Base-by-base conservation (phyloP, 495 filamentous ascomycete genomes). In the Zalerion maritima region DNA sequence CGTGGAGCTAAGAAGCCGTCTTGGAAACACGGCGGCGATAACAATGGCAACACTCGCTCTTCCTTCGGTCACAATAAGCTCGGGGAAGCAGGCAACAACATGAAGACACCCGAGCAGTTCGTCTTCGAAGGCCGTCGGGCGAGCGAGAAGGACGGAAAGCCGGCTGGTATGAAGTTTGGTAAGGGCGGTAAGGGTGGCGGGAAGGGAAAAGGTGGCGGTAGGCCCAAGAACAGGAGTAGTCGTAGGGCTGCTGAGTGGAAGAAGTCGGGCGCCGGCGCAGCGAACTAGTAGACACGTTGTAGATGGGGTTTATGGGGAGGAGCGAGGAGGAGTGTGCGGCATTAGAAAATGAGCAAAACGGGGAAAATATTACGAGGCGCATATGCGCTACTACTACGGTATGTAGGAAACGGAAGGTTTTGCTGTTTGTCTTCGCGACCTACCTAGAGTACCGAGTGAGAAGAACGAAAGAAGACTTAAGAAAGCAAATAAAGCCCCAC, bases 121-220 rank as follows among this genome's bases (percentile, higher is more conserved):
- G 73, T 94, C 6, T 94, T 97, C 49, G 89, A 97, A 50, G 89
- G 89, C 3, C 72, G 81, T 44, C 69, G 89, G 29, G 89, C 89
- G 12, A 83, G 54, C 41, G 71, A 52, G 27, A 73, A 60, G 41
- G 69, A 65, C 29, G 73, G 72, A 7, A 68, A 53, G 36, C 62
- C 65, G 15, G 70, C 60, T 49, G 69, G 69, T 31, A 55, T 78
- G 21, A 75, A 77, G 45, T 65, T 73, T 19, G 57, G 69, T 18
- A 76, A 72, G 32, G 65, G 64, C 9, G 32, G 35, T 20, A 55
- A 46, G 32, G 61, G 59, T 13, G 46, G 53, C 23, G 63, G 49
- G 18, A 54, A 51, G 26, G 41, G 42, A 12, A 55, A 49, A 38
- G 38, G 24, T 15, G 46, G 45, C 29, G 50, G 56, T 12, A 71